Percentiles rank a stretch among this genome's conserved stretches.
Evolutionary conservation across 495 filamentous ascomycete genomes (phyloP).

Genomic region (Aspergillus coremiiformis): DNA sequence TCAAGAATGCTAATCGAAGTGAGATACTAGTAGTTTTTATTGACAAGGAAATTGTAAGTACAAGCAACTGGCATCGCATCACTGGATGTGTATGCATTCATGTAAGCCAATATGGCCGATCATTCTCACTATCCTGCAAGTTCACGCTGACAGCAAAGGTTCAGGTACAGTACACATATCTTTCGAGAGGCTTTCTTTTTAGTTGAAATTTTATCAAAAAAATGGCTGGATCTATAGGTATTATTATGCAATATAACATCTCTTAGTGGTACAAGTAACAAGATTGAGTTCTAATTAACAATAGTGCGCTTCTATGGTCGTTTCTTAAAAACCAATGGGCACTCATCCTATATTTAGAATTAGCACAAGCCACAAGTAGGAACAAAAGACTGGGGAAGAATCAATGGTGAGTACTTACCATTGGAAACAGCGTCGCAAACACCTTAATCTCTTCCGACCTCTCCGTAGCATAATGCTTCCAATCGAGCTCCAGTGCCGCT

Average conservation of each 20-base stretch:
- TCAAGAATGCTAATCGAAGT: no score
- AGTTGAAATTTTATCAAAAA: no score
- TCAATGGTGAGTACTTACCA: conserved; percentile 51
- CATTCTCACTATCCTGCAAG: no score
- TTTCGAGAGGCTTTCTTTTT: no score
- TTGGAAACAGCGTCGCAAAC: conserved; percentile 91
- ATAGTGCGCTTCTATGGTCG: conserved; percentile 11
- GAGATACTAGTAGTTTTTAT: no score
- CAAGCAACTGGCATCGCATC: no score
- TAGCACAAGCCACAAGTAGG: conserved; percentile 1
- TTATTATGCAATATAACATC: not conserved
- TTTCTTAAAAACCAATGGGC: conserved; percentile 55
- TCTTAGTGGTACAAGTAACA: not conserved
- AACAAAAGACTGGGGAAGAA: not conserved
- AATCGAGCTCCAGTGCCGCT: conserved; percentile 72
- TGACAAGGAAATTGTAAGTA: no score
- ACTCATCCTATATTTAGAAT: conserved; percentile 37
- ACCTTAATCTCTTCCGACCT: conserved; percentile 85
- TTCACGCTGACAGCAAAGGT: no score
- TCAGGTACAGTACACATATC: no score
- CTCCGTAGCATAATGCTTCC: conserved; percentile 73
- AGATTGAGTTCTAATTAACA: not conserved
- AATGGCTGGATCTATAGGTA: not conserved
- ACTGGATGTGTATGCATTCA: no score
- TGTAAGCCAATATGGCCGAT: no score